Evolutionary conservation across 148 eudicot genomes (phyloP).

Genomic region (Cornus kousa): DNA sequence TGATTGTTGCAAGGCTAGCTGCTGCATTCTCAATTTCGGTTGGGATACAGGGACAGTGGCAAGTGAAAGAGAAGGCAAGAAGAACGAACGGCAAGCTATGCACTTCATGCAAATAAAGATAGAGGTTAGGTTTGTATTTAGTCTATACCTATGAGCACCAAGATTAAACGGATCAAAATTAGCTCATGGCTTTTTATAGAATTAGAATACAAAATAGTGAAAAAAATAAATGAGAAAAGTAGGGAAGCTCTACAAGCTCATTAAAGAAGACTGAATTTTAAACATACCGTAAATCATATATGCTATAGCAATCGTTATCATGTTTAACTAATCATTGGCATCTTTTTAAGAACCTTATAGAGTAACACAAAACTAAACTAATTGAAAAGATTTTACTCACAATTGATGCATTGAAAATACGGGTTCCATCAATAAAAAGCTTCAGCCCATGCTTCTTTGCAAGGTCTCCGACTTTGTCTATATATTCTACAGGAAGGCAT

Average conservation of each 20-base stretch:
- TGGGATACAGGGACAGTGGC: no score
- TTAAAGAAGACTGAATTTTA: neutral
- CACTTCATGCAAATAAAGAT: neutral
- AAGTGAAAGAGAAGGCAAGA: no score
- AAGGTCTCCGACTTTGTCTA: constrained; percentile 80
- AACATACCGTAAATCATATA: neutral
- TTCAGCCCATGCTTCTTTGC: constrained; percentile 80
- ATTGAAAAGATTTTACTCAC: constrained; percentile 40
- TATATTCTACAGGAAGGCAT: constrained; percentile 76
- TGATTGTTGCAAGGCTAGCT: no score
- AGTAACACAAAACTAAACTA: neutral
- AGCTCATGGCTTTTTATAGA: no score
- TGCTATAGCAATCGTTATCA: neutral
- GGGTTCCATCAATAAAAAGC: constrained; percentile 97
- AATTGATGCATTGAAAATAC: constrained; percentile 83
- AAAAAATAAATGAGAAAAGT: no score
- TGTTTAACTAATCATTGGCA: neutral
- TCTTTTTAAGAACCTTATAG: neutral
- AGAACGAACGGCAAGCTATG: no score
- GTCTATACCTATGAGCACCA: no score
- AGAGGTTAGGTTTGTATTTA: no score
- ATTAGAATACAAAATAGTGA: no score
- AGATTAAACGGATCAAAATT: no score
- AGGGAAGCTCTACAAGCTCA: neutral
- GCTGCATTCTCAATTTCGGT: no score